Evolutionary conservation across 1,139 yeast species (phyloP), one percentile per base, ranked within the genome.

Genomic region (Kluyveromyces sp.): DNA sequence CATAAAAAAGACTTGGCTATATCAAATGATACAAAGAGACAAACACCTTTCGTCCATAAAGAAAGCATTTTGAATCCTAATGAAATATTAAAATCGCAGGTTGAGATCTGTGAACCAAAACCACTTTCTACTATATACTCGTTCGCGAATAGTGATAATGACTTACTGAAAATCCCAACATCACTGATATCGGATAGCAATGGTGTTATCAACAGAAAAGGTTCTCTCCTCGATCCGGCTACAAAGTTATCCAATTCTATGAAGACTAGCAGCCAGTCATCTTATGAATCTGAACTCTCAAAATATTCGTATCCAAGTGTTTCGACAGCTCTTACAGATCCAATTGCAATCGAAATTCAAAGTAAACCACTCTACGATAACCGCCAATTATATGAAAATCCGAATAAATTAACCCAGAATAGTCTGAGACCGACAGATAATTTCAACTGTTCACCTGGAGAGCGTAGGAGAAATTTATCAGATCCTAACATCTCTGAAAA

Each of bases 51-150:
- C 21, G 21, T 15, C 21, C 21, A 15, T 15, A 15, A 15, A 15
- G 21, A 15, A 15, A 15, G 33, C 7, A 7, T 31, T 7, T 31
- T 7, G 33, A 31, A 31, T 7, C 10, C 33, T 7, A 31, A 31
- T 10, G 7, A 31, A 31, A 31, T 31, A 31, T 31, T 31, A 10
- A 31, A 7, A 7, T 10, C 10, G 33, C 33, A 31, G 10, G 33
- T 10, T 31, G 21, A 15, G 21, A 15, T 15, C 21, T 15, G 21
- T 15, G 29, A 28, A 8, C 39, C 39, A 3, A 53, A 47, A 41
- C 64, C 61, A 21, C 42, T 60, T 26, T 55, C 63, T 1, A 55
- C 59, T 6, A 51, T 57, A 33, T 54, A 59, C 25, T 60, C 64
- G 10, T 59, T 60, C 43, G 43, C 39, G 7, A 29, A 21, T 27